Evolutionary conservation across 768 basidiomycete species (phyloP), one percentile per base, ranked within the genome.

Genomic region (Saitozyma podzolica): DNA sequence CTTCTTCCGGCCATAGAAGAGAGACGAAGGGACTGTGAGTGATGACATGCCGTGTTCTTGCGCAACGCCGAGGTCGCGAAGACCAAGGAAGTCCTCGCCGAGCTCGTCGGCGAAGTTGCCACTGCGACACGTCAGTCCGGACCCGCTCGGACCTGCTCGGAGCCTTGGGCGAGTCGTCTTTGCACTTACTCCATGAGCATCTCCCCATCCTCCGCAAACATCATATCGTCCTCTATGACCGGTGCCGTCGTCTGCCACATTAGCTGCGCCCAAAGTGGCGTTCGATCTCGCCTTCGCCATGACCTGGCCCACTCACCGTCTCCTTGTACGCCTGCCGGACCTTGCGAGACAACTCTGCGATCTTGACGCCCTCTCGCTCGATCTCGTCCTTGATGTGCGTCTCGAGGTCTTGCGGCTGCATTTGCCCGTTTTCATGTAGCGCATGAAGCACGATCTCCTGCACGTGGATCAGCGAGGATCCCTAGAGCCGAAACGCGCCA

Each of bases 371-470:
- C 72, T 95, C 88, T 50, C 90, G 84, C 69, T 91, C 83, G 47
- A 98, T 84, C 63, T 96, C 95, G 64, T 97, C 93, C 54, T 86
- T 86, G 74, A 97, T 86, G 75, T 96, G 93, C 11, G 87, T 84
- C 68, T 94, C 91, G 0, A 98, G 84, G 64, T 90, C 88, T 70
- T 87, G 84, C 9, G 92, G 81, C 59, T 86, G 85, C 0, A 90
- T 86, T 8, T 85, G 86, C 6, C 94, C 94, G 63, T 89, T 90
- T 80, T 96, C 92, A 67, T 93, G 91, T 16, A 97, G 81, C 0
- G 91, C 89, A 76, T 95, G 92, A 1, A 93, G 84, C 43, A 95
- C 87, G 41, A 96, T 94, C 87, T 95, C 92, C 92, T 95, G 62
- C n/a, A 49, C 41, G 29, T 29, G 29, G 29, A 56, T 50, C 50